Evolutionary conservation across 441 rosid species (phyloP), one percentile per base, ranked within the genome.

Genomic region (Eruca vesicaria): DNA sequence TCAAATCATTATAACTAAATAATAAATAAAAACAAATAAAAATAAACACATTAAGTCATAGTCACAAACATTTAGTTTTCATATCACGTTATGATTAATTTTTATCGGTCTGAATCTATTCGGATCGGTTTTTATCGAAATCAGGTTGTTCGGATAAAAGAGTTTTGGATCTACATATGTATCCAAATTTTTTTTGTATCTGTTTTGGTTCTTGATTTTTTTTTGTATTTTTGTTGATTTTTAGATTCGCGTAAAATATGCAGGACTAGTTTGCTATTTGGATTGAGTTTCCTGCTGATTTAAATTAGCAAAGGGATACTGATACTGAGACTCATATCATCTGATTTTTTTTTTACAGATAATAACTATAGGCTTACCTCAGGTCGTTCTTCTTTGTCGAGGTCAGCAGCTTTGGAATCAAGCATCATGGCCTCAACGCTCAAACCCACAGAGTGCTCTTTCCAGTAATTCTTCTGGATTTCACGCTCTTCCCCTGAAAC

Each of bases 321-420:
- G 21, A 16, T 10, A 48, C 29, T 26, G 21, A 16, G 21, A 48
- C 9, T 48, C 20, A 48, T 15, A 16, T 48, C 55, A 48, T 48
- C 55, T 16, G 55, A 45, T 5, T 5, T 45, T 15, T 23, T 23
- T 23, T 23, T n/a, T n/a, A n/a, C n/a, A n/a, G n/a, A n/a, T n/a
- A n/a, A n/a, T n/a, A n/a, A n/a, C n/a, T n/a, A n/a, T n/a, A n/a
- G n/a, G n/a, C n/a, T n/a, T n/a, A 23, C 98, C 84, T 94, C 98
- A 32, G 98, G 96, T n/a, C 97, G 94, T 79, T 94, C 98, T 83
- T 94, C 97, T 63, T 84, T 94, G 87, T 94, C 98, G 61, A 94
- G 96, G 79, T 91, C 95, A 64, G 92, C 72, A 56, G 96, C 98
- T 70, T 86, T 83, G 68, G 98, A 91, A 76, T 91, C 98, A n/a